Evolutionary conservation across 768 basidiomycete species (phyloP), one percentile per base, ranked within the genome.

Genomic region (Lactarius sanguifluus): DNA sequence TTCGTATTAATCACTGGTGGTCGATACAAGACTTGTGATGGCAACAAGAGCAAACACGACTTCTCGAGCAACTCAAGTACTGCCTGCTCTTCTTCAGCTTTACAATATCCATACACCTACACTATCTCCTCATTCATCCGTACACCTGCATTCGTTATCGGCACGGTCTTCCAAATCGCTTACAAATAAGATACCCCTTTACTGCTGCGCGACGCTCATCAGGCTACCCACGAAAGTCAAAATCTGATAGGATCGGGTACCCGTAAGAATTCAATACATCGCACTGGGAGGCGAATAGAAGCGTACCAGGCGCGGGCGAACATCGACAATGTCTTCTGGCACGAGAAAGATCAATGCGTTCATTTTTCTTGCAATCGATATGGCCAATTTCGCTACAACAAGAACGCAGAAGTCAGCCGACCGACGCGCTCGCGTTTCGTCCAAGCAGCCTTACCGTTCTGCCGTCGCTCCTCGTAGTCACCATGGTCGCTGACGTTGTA

Each of bases 301-400:
- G 41, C 36, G 23, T 75, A 96, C 94, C 75, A 97, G 82, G 65
- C 93, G 87, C 38, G 94, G 87, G 52, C 96, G 88, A 67, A 98
- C 85, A 75, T 98, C 96, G 41, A 98, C 94, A 71, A 98, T 95
- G 77, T 95, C 95, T 74, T 98, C 96, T 0, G 96, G 95, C 0
- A 98, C 96, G 65, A 98, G 79, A 84, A 98, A 98, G 72, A 98
- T 98, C 71, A 97, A 77, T 5, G 93, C 92, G 62, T 94, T 92
- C 89, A 96, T 89, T 84, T 98, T 98, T 73, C 96, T 84, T n/a
- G 96, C 96, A 71, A 98, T 98, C 3, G 96, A 98, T 72, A 98
- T 98, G 9, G 94, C 96, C 69, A 98, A 78, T 85, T 98, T 98
- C 18, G 96, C 96, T 97, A 69, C 9, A 65, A 23, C 47, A 62